These are phyloP conservation scores for Nicotiana paniculata DNA, from an alignment of 257 asterid genomes.

Conservation along the genomic window DNA sequence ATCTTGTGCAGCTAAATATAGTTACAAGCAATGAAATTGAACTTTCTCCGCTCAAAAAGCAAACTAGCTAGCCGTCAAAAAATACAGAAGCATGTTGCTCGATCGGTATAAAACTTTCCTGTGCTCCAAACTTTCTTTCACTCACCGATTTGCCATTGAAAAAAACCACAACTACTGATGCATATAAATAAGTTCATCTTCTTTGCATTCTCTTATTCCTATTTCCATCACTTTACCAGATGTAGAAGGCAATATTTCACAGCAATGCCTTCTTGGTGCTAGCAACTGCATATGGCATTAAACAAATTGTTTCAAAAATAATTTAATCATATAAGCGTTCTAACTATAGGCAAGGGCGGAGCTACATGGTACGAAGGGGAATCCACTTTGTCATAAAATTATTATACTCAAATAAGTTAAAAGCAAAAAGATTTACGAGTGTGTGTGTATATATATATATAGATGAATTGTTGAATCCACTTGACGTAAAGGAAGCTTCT, in stretches of 20 bases:
- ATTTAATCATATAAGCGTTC: not conserved
- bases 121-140: not conserved
- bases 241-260: constrained; percentile 2
- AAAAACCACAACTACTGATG: not conserved
- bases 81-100: too few relatives aligned
- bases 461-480: not conserved
- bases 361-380: not conserved
- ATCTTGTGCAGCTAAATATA: not conserved
- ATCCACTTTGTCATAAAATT: not conserved
- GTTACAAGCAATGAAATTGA: not conserved
- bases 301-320: not conserved
- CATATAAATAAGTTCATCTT: constrained; percentile 5
- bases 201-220: not conserved
- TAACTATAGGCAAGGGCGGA: not conserved
- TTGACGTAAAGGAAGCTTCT: not conserved
- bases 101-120: not conserved
- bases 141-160: not conserved
- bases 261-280: constrained; percentile 5
- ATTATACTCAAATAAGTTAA: not conserved
- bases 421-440: too few relatives aligned
- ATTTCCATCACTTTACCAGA: not conserved
- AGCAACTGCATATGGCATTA: not conserved
- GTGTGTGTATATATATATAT: too few relatives aligned
- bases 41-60: not conserved
- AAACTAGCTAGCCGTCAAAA: not conserved